These are phyloP conservation scores for Fomitopsis palustris DNA, from an alignment of 1,284 basidiomycete species.

Conservation along the genomic window DNA sequence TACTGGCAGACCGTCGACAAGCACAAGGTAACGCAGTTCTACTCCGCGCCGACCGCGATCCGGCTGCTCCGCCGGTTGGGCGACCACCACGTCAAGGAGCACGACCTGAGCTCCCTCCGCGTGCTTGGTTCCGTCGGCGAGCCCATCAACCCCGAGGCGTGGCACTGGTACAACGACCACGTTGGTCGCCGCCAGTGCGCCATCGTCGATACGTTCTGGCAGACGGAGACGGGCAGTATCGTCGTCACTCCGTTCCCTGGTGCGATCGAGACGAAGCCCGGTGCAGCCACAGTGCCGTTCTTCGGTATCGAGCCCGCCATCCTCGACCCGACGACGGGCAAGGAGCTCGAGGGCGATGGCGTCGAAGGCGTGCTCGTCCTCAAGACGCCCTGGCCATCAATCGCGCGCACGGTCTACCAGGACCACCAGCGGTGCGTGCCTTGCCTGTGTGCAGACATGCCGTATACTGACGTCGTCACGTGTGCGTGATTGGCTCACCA, in stretches of 20 bases:
- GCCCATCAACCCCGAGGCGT: slow-evolving; percentile 99
- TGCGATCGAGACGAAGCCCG: slow-evolving; percentile 94
- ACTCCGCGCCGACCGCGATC: slow-evolving; percentile 92
- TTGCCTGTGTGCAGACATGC: slow-evolving; percentile 38
- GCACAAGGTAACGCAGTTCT: slow-evolving; percentile 93
- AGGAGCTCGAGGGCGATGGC: slow-evolving; percentile 75
- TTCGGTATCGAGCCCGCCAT: slow-evolving; percentile 92
- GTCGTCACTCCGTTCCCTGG: slow-evolving; percentile 95
- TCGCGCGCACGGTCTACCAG: slow-evolving; percentile 91
- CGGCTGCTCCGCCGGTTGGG: slow-evolving; percentile 89
- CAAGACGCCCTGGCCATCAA: slow-evolving; percentile 90
- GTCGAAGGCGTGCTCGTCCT: slow-evolving; percentile 92
- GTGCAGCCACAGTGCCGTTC: slow-evolving; percentile 96
- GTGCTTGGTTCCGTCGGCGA: slow-evolving; percentile 94
- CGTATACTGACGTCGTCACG: slow-evolving; percentile 5
- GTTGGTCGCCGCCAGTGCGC: slow-evolving; percentile 90
- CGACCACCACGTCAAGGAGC: slow-evolving; percentile 79
- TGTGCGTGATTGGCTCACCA: slow-evolving; percentile 5
- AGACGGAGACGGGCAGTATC: slow-evolving; percentile 98
- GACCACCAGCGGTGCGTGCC: slow-evolving; percentile 65
- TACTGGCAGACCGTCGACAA: slow-evolving; percentile 97
- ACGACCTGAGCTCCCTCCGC: slow-evolving; percentile 84
- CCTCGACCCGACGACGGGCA: slow-evolving; percentile 79
- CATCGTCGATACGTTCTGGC: slow-evolving; percentile 96
- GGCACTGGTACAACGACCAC: slow-evolving; percentile 98